Percentiles rank a stretch among this genome's conserved stretches.
Evolutionary conservation across 1,139 yeast species (phyloP).

Genomic region (Debaryomycetaceae sp.): DNA sequence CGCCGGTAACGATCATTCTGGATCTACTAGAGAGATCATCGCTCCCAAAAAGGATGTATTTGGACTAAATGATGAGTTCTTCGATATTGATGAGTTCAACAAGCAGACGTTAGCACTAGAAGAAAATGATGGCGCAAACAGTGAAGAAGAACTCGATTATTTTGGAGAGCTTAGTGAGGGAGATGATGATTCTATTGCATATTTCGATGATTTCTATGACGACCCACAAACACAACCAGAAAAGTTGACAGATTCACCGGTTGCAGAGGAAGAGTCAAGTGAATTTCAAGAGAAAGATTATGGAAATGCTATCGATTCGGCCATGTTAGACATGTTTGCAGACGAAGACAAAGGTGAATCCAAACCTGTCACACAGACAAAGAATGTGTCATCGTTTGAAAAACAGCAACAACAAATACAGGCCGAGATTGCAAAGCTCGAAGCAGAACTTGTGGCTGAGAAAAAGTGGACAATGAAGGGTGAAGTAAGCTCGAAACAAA

Average conservation of each 20-base stretch:
- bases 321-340: slow-evolving; percentile 60
- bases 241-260: slow-evolving; percentile 24
- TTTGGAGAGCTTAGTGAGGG: slow-evolving; percentile 55
- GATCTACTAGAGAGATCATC: slow-evolving; percentile 9
- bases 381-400: slow-evolving; percentile 70
- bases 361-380: slow-evolving; percentile 25
- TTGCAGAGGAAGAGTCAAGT: slow-evolving; percentile 32
- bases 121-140: slow-evolving; percentile 43
- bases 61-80: slow-evolving; percentile 82
- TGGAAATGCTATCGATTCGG: slow-evolving; percentile 53
- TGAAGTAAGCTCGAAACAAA: slow-evolving; percentile 75
- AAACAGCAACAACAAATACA: slow-evolving; percentile 76
- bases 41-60: slow-evolving; percentile 42
- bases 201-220: slow-evolving; percentile 74
- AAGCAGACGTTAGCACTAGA: slow-evolving; percentile 76
- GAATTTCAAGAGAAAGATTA: slow-evolving; percentile 44
- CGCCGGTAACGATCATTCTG: slow-evolving; percentile 16
- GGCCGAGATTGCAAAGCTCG: slow-evolving; percentile 72
- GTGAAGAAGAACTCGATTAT: slow-evolving; percentile 56
- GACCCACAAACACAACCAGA: slow-evolving; percentile 33
- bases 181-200: slow-evolving; percentile 62
- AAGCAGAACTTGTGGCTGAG: slow-evolving; percentile 83
- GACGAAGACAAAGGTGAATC: slow-evolving; percentile 46
- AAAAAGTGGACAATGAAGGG: slow-evolving; percentile 95
- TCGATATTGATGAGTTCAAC: slow-evolving; percentile 82